Base-by-base conservation (phyloP, 345 rosid species). In the Cochlearia excelsa region DNA sequence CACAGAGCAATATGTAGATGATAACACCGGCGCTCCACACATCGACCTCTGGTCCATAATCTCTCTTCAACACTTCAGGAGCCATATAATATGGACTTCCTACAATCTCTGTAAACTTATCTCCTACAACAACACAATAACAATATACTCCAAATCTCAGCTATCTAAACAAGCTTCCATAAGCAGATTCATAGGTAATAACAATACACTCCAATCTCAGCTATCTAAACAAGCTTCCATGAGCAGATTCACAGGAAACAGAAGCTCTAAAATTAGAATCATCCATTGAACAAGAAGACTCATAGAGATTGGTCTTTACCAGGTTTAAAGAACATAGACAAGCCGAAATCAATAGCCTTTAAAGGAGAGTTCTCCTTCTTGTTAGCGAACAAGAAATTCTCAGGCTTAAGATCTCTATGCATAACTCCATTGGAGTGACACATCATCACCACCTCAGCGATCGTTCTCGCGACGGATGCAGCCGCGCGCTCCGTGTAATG, bases 71-170 rank as follows among this genome's bases (percentile, higher is more conserved):
- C 23, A 16, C 23, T 16, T 16, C 23, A 16, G 23, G 23, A 16
- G 98, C 98, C 98, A 92, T 92, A 70, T 92, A 86, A 61, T 84
- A 88, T 3, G 96, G 98, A 81, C 97, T 90, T 49, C 97, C 97
- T n/a, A 90, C 97, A 53, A 90, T 90, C 83, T 90, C 97, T 3
- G 93, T 59, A 67, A 90, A 90, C 51, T 59, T 77, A 74, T 87
- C 90, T 39, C 87, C 95, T 90, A 75, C 57, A 57, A 74, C 23
- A 9, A 4, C 37, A 26, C 37, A 59, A 56, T 16, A 16, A 16
- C 23, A 7, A 57, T 7, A 26, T 9, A 38, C 1, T 54, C 26
- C 34, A 23, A 48, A 9, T 6, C 30, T 30, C 35, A 29, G 46
- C 4, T 47, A 23, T 44, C 50, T 30, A 40, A 9, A 39, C 33